Base-by-base conservation (phyloP, 2,329 filamentous ascomycete genomes). In the Cercospora citrullina region DNA sequence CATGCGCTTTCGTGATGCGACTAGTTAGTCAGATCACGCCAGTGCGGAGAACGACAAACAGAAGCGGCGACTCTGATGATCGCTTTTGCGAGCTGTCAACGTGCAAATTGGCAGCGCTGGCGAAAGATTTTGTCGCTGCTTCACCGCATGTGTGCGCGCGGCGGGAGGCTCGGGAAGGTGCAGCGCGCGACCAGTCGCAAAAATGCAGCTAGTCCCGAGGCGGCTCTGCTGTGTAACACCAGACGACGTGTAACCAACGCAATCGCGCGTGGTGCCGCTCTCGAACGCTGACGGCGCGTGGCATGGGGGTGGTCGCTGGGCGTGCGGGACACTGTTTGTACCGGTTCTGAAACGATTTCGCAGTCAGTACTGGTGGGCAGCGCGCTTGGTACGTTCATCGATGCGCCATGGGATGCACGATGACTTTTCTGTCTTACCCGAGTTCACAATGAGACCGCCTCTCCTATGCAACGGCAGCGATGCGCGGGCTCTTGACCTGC, bases 101-200 rank as follows among this genome's bases (percentile, higher is more conserved):
- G 59, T 39, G 59, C 48, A 28, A 39, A 60, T 6, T 23, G 21
- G 7, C 14, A 21, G 33, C 18, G 30, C 14, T 5, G 58, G 42
- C 42, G 62, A 39, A 39, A 57, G 31, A 64, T 55, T 64, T 64
- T 18, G 62, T 48, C 21, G 62, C 62, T 59, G 51, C 62, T 64
- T 64, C 62, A 64, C 62, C 62, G 62, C 62, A 59, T 64, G n/a
- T 63, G 45, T 64, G 62, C 62, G 51, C 53, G 21, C 23, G 16
- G 62, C 62, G 62, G 51, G 51, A 64, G 23, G 51, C 30, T 30
- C 31, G 61, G 61, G 30, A 36, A 39, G 48, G 31, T 59, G 55
- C 51, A n/a, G 48, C 51, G 51, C 30, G 51, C n/a, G 53, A 64
- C 62, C 51, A 64, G 62, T 64, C 62, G 62, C 51, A 64, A 64